phyloP scores from a whole-genome alignment of 2,329 filamentous ascomycete genomes.

The Alternaria panax region DNA sequence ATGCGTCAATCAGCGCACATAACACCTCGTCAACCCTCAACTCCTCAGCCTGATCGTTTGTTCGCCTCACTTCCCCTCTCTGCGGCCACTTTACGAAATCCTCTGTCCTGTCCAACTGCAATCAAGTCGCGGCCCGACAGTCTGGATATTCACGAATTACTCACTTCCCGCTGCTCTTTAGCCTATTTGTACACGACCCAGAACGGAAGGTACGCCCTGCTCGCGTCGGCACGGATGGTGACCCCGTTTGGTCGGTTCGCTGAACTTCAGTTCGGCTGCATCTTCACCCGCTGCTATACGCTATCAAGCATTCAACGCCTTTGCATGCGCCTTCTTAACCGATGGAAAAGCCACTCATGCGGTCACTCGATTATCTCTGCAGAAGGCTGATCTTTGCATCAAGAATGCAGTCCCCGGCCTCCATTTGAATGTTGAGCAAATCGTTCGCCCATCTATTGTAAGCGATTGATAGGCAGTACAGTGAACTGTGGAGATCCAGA shows the following conservation, averaged over 20 bases:
- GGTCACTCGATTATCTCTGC: slow-evolving; percentile 2
- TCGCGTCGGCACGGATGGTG: slow-evolving; percentile 3
- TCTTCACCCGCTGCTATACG: slow-evolving; percentile 3
- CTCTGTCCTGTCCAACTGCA: not conserved
- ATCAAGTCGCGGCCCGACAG: not conserved
- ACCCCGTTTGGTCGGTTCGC: not conserved
- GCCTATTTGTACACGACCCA: not conserved
- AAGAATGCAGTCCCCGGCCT: not conserved
- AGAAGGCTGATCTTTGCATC: not conserved
- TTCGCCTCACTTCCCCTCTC: not conserved
- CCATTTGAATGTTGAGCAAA: not conserved
- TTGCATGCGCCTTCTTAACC: slow-evolving; percentile 6
- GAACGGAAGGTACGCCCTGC: not conserved
- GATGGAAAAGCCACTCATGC: slow-evolving; percentile 5
- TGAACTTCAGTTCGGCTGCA: not conserved
- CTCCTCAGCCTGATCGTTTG: not conserved
- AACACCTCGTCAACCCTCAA: not conserved
- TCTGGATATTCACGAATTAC: slow-evolving; percentile 4
- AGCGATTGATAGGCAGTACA: not conserved
- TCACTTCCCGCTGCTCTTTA: slow-evolving; percentile 3
- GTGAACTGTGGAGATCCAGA: not conserved
- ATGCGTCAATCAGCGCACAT: slow-evolving; percentile 5
- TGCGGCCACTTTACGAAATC: slow-evolving; percentile 4
- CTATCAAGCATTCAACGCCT: slow-evolving; percentile 1
- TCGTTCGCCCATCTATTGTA: not conserved